Conservation (phyloP, 139 green algal genomes). For the Auxenochlorella pyrenoidosa region DNA sequence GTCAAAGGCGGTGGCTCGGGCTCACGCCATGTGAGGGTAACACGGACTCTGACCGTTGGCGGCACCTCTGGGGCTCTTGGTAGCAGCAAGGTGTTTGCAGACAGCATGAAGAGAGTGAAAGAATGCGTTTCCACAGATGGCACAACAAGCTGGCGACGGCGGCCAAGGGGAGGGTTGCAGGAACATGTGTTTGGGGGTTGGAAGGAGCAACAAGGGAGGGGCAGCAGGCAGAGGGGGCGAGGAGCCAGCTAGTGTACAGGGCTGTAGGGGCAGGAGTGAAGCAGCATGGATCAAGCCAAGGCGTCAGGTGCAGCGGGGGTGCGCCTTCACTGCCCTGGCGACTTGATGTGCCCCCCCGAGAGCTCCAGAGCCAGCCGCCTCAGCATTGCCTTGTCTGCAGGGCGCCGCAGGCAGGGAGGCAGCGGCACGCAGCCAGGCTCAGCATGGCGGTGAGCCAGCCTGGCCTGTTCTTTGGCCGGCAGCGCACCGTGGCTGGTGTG, state of each 20-base stretch:
- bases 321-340: background rate
- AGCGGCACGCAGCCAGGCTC: background rate
- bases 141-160: too few relatives aligned
- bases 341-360: background rate
- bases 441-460: background rate
- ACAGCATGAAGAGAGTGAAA: background rate
- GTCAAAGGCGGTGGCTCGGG: background rate
- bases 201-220: background rate
- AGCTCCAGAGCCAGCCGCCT: constrained; percentile 9
- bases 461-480: background rate
- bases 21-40: too few relatives aligned
- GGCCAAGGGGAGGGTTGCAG: too few relatives aligned
- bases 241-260: background rate
- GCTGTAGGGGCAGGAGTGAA: background rate
- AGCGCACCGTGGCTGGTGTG: background rate
- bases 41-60: background rate
- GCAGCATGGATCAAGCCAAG: too few relatives aligned
- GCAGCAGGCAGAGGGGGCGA: background rate
- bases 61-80: background rate
- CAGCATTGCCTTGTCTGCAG: constrained; percentile 32
- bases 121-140: background rate
- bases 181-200: background rate
- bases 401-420: background rate
- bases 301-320: background rate
- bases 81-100: background rate